Evolutionary conservation across 352 stramenopile genomes (phyloP).

Genomic region (Phytophthora brassicae): DNA sequence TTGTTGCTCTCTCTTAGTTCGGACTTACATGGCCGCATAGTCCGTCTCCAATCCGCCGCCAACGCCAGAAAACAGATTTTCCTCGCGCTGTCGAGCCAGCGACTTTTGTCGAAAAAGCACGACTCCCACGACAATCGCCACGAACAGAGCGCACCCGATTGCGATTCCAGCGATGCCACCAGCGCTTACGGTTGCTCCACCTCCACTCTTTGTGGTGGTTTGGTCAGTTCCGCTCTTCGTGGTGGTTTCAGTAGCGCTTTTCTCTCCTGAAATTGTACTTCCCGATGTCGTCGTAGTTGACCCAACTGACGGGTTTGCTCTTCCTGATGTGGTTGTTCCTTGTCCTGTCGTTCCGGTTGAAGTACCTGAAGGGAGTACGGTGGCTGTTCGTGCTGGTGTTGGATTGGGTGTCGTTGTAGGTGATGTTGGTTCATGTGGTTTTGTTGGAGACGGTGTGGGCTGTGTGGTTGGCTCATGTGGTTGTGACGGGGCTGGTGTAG

Average conservation of each 20-base stretch:
- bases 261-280: not conserved
- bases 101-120: slow-evolving; percentile 25
- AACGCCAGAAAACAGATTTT: slow-evolving; percentile 26
- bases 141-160: slow-evolving; percentile 20
- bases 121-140: slow-evolving; percentile 19
- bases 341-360: slow-evolving; percentile 3
- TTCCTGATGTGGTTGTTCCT: not conserved
- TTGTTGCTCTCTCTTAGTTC: not conserved
- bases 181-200: not conserved
- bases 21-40: slow-evolving; percentile 28
- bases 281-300: not conserved
- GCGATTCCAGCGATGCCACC: slow-evolving; percentile 21
- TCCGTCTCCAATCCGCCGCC: slow-evolving; percentile 19
- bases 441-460: not conserved
- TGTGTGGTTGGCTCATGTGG: too few species aligned
- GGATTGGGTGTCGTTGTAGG: not conserved
- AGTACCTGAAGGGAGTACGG: not conserved
- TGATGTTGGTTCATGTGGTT: slow-evolving; percentile 5
- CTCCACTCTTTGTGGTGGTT: not conserved
- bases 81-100: slow-evolving; percentile 20
- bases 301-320: not conserved
- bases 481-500: not conserved
- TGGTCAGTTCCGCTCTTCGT: not conserved
- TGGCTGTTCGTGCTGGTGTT: not conserved
- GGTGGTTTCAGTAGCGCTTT: not conserved